Conservation (phyloP, 2,329 filamentous ascomycete genomes). For the Ophiostoma piceae region DNA sequence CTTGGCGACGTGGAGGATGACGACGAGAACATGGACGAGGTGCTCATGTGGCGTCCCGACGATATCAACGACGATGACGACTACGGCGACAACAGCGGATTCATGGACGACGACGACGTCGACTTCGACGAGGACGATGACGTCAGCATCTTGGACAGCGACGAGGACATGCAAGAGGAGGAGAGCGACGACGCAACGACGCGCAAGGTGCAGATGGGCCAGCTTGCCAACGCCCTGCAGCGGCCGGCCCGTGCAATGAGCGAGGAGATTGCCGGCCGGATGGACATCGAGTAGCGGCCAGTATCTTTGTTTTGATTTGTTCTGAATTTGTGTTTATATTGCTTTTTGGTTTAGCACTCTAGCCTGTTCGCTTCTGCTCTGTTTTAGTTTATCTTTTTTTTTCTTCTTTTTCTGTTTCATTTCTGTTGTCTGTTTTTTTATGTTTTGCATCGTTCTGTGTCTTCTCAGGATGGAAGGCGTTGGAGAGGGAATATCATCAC, state of each 20-base stretch:
- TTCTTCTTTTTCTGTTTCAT: not conserved
- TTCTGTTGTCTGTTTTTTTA: not conserved
- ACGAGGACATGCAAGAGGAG: conserved; percentile 36
- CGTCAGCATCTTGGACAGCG: conserved; percentile 28
- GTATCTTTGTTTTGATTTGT: not conserved
- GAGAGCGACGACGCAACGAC: conserved; percentile 38
- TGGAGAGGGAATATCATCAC: not conserved
- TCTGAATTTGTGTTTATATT: not conserved
- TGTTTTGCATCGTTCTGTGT: not conserved
- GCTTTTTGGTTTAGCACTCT: conserved; percentile 12
- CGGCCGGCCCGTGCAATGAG: conserved; percentile 49
- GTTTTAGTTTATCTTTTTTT: not conserved
- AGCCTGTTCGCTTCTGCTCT: not conserved
- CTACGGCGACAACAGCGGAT: conserved; percentile 45
- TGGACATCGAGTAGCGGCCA: conserved; percentile 50
- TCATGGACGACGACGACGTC: conserved; percentile 41
- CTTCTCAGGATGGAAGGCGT: conserved; percentile 13
- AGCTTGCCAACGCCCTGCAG: conserved; percentile 30
- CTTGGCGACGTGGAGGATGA: conserved; percentile 46
- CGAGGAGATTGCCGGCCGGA: conserved; percentile 57
- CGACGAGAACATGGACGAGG: conserved; percentile 47
- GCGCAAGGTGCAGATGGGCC: conserved; percentile 30
- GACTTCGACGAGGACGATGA: conserved; percentile 32
- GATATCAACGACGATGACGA: conserved; percentile 54
- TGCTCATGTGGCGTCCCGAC: conserved; percentile 53